These are phyloP conservation scores for Blastobotrys capitulatus DNA, from an alignment of 1,139 yeast genomes.

Conservation along the genomic window DNA sequence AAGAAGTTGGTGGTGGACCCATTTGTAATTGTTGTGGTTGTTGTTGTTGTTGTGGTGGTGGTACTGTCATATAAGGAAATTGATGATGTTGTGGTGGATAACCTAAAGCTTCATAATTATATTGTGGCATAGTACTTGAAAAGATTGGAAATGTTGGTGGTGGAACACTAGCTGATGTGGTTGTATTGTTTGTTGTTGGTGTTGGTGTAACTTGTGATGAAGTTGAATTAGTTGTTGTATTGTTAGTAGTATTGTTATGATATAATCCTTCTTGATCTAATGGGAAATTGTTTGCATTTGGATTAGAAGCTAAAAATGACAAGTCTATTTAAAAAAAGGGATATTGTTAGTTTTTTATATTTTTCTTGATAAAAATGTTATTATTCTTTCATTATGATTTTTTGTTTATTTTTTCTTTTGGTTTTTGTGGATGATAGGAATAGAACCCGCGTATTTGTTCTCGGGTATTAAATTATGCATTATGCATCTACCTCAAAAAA, in stretches of 20 bases:
- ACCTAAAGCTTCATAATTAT: not conserved
- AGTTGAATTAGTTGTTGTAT: not conserved
- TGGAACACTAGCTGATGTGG: not conserved
- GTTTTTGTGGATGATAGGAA: too few relatives aligned
- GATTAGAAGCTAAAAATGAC: not conserved
- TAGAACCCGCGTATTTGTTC: too few relatives aligned
- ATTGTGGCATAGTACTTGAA: too few relatives aligned
- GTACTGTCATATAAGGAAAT: too few relatives aligned
- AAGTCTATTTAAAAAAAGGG: not conserved
- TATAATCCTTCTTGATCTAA: conserved; percentile 4
- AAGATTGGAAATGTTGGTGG: too few relatives aligned
- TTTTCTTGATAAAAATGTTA: not conserved
- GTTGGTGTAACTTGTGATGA: not conserved
- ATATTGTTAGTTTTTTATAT: not conserved
- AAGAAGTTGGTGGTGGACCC: too few relatives aligned
- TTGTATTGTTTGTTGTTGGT: not conserved
- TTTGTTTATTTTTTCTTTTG: not conserved
- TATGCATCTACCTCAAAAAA: too few relatives aligned
- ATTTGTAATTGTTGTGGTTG: not conserved
- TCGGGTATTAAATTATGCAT: too few relatives aligned
- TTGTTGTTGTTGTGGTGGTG: not conserved
- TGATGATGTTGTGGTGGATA: not conserved
- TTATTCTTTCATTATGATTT: not conserved
- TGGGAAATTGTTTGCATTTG: not conserved
- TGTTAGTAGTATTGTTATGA: not conserved